Percentiles rank a stretch among this genome's conserved stretches.
phyloP scores from a whole-genome alignment of 306 rosid species.

The Macrotyloma uniflorum region DNA sequence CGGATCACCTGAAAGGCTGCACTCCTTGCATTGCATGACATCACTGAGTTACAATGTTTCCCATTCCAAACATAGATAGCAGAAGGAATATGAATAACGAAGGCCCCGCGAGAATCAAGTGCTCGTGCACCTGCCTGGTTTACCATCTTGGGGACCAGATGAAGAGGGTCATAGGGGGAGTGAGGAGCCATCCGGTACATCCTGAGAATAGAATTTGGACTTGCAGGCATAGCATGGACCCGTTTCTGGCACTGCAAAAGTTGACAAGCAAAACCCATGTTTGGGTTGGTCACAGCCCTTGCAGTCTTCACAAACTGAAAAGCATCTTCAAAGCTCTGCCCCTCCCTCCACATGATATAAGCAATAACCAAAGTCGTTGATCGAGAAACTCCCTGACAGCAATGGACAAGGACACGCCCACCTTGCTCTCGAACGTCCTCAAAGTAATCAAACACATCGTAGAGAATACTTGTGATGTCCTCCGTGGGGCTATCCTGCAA shows the following conservation, averaged over 20 bases:
- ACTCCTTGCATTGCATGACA: conserved; percentile 64
- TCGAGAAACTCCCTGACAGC: conserved; percentile 93
- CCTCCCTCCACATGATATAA: conserved; percentile 94
- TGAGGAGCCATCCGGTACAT: conserved; percentile 95
- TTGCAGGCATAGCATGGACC: conserved; percentile 80
- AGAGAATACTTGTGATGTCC: conserved; percentile 87
- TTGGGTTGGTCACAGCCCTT: conserved; percentile 91
- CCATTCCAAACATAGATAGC: conserved; percentile 90
- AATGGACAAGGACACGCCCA: conserved; percentile 92
- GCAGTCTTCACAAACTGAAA: conserved; percentile 93
- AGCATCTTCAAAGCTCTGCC: conserved; percentile 87
- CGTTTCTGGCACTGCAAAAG: conserved; percentile 95
- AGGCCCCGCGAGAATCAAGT: conserved; percentile 96
- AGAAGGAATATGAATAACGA: conserved; percentile 79
- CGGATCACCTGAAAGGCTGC: conserved; percentile 82
- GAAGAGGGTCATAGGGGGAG: conserved; percentile 91
- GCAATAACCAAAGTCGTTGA: conserved; percentile 90
- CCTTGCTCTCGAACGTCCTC: conserved; percentile 84
- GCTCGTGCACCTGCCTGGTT: conserved; percentile 58
- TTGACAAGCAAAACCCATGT: conserved; percentile 93
- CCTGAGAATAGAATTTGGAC: conserved; percentile 81
- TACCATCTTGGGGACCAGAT: conserved; percentile 82
- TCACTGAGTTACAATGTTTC: conserved; percentile 52
- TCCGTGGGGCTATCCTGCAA: conserved; percentile 85
- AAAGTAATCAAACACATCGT: conserved; percentile 94